Evolutionary conservation across 495 filamentous ascomycete species (phyloP), one percentile per base, ranked within the genome.

Genomic region (Usnea hakonensis): DNA sequence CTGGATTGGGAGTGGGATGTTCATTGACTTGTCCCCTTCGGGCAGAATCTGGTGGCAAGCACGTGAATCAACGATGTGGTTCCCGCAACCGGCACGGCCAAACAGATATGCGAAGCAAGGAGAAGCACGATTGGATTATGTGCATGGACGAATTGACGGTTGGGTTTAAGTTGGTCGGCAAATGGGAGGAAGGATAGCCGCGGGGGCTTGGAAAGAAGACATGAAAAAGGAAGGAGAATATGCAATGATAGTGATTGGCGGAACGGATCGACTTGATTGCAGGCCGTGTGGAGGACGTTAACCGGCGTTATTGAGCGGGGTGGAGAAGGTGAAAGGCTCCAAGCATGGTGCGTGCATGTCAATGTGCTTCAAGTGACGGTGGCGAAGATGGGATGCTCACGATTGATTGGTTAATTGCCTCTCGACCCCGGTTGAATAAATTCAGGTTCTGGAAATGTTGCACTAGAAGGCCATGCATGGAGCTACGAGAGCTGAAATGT

Each of bases 251-350:
- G 48, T 13, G 48, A 35, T 26, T 36, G n/a, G n/a, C n/a, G 46
- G 58, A 60, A 60, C 38, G 40, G 64, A 66, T 66, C 64, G 48
- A 63, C 60, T 48, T 59, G 28, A 60, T 50, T 32, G 60, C 60
- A 63, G 43, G 56, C 44, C 35, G 55, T 19, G 48, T 30, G 33
- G 59, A 28, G 32, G 55, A 33, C 54, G 46, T 60, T 63, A 63
- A 63, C 43, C 54, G 32, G 59, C 9, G 53, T 28, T 50, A 50
- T 63, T 59, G 60, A 48, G 55, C 33, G 54, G 35, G 53, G 33
- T 26, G 26, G 16, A 52, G 19, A 26, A 21, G 38, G 55, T 3
- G 28, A 38, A 43, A 56, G 50, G 32, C 35, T 26, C 35, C 36
- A 26, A 36, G 23, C 23, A 37, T 56, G 26, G 38, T 43, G 32